These are phyloP conservation scores for Phytophthora pseudosyringae DNA, from an alignment of 352 stramenopile genomes.

Conservation along the genomic window DNA sequence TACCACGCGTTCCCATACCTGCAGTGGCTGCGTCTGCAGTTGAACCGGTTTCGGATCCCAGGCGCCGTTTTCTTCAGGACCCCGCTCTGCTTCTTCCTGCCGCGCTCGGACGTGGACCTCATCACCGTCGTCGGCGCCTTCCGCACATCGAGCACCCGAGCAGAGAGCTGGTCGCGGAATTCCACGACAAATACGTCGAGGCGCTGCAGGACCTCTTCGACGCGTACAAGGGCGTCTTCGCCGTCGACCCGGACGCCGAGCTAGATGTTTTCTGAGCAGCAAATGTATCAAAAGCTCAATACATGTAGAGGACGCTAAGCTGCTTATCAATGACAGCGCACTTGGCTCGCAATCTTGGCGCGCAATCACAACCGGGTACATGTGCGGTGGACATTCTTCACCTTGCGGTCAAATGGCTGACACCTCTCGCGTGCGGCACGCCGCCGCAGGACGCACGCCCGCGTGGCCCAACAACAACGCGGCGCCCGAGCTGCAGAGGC, in stretches of 20 bases:
- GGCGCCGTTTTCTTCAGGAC: slow-evolving; percentile 81
- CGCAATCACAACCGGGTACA: too few species aligned
- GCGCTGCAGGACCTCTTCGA: slow-evolving; percentile 89
- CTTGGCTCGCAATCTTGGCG: too few species aligned
- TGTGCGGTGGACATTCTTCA: too few species aligned
- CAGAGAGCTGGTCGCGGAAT: slow-evolving; percentile 86
- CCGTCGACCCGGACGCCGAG: slow-evolving; percentile 56
- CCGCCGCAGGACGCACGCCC: slow-evolving; percentile 10
- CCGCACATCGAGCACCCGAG: slow-evolving; percentile 89
- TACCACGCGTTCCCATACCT: slow-evolving; percentile 90
- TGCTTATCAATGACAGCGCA: background rate
- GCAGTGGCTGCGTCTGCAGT: slow-evolving; percentile 71
- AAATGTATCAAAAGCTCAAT: slow-evolving; percentile 3
- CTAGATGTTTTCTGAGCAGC: slow-evolving; percentile 61
- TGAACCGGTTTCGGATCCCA: slow-evolving; percentile 88
- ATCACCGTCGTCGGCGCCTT: slow-evolving; percentile 91
- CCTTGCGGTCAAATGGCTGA: background rate
- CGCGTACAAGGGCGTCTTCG: slow-evolving; percentile 85
- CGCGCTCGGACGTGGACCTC: slow-evolving; percentile 71
- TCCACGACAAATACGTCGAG: slow-evolving; percentile 90
- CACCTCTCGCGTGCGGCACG: slow-evolving; percentile 10
- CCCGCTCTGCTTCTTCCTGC: slow-evolving; percentile 85
- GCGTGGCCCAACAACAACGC: slow-evolving; percentile 38
- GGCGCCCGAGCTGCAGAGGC: slow-evolving; percentile 22
- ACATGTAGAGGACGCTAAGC: too few species aligned